Conservation (phyloP, 306 rosid genomes). For the Geum urbanum region DNA sequence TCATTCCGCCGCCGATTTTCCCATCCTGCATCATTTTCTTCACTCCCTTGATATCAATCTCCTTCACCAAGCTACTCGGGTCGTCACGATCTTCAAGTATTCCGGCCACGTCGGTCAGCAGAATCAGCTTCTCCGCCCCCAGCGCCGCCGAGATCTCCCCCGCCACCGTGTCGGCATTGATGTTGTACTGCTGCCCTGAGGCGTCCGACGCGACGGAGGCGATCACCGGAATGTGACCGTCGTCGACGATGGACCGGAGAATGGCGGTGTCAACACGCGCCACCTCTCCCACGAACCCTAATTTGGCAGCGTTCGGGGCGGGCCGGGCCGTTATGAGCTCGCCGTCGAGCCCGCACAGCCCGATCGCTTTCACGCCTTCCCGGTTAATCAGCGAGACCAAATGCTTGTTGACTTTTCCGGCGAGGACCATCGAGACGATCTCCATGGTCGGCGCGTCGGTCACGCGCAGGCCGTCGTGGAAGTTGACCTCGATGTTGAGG, state of each 20-base stretch:
- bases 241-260: constrained; percentile 54
- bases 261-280: constrained; percentile 57
- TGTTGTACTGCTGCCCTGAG: constrained; percentile 74
- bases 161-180: constrained; percentile 86
- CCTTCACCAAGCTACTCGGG: constrained; percentile 63
- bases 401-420: constrained; percentile 77
- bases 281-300: constrained; percentile 86
- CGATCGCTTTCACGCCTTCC: constrained; percentile 80
- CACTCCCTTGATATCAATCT: constrained; percentile 65
- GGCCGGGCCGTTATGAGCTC: constrained; percentile 75
- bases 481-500: constrained; percentile 66
- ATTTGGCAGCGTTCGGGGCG: constrained; percentile 51
- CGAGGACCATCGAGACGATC: constrained; percentile 91
- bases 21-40: constrained; percentile 70
- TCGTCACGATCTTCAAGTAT: constrained; percentile 56
- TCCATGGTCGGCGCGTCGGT: constrained; percentile 87
- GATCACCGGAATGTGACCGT: constrained; percentile 73
- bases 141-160: constrained; percentile 87
- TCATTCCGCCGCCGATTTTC: constrained; percentile 80
- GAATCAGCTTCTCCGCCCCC: constrained; percentile 87
- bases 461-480: constrained; percentile 89
- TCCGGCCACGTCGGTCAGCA: constrained; percentile 87
- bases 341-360: constrained; percentile 83
- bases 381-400: constrained; percentile 70
- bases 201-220: constrained; percentile 84